Conservation (phyloP, 108 stramenopile species). For the Epithemia pelagica region DNA sequence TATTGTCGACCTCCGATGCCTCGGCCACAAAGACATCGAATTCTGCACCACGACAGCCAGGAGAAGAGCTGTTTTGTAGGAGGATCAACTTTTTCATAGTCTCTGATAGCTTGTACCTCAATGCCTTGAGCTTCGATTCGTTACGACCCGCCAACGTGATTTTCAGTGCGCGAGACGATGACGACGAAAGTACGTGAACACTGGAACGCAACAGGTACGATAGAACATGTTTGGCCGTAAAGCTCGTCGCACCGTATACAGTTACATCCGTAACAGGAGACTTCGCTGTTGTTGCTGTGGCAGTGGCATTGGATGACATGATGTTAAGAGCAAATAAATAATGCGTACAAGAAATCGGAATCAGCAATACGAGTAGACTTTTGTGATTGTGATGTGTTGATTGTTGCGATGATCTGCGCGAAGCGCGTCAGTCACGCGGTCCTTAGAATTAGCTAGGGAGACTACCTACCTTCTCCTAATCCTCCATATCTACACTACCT, state of each 20-base stretch:
- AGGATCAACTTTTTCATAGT: slow-evolving; percentile 3
- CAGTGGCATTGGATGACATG: no score
- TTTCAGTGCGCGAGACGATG: not conserved
- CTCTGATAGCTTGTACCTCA: slow-evolving; percentile 7
- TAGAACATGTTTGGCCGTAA: slow-evolving; percentile 37
- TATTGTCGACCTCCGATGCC: slow-evolving; percentile 11
- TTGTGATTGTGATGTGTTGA: no score
- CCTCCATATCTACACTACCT: no score
- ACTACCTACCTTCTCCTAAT: no score
- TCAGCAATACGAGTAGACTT: no score
- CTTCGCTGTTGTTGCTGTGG: no score
- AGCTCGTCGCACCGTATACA: slow-evolving; percentile 46
- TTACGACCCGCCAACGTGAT: slow-evolving; percentile 40
- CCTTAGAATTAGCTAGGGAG: no score
- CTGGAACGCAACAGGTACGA: slow-evolving; percentile 25
- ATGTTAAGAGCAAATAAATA: no score
- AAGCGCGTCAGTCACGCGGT: no score
- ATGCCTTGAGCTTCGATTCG: slow-evolving; percentile 24
- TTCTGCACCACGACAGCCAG: not conserved
- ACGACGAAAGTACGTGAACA: not conserved
- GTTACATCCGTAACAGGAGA: slow-evolving; percentile 24
- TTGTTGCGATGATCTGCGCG: no score
- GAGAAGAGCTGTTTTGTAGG: not conserved
- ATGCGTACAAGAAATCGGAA: no score
- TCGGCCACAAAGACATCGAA: slow-evolving; percentile 31